Evolutionary conservation across 192 early-diverging fungal species (phyloP).

Genomic region (Linnemannia schmuckeri): DNA sequence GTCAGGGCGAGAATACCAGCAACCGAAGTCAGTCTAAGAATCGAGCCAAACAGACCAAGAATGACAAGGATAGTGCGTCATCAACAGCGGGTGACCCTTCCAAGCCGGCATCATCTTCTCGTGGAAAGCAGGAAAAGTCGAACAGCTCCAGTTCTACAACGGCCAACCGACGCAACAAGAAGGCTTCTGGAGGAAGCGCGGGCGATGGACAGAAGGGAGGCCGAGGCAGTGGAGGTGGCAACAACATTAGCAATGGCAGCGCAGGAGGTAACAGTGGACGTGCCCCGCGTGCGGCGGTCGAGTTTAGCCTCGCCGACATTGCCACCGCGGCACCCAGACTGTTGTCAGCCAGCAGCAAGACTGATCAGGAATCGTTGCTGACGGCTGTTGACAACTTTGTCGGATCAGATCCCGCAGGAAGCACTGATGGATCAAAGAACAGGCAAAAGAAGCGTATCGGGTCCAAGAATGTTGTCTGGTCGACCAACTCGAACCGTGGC

Average conservation of each 20-base stretch:
- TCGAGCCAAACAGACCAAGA: constrained; percentile 15
- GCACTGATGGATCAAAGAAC: background rate
- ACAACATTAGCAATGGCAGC: constrained; percentile 3
- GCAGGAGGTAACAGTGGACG: constrained; percentile 5
- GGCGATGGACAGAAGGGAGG: constrained; percentile 20
- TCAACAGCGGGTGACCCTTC: background rate
- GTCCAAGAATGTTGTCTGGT: constrained; percentile 42
- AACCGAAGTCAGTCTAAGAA: constrained; percentile 28
- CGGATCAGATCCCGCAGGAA: background rate
- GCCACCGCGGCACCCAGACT: constrained; percentile 36
- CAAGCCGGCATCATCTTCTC: constrained; percentile 6
- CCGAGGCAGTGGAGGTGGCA: constrained; percentile 10
- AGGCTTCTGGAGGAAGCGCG: constrained; percentile 17
- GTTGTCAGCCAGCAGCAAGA: constrained; percentile 23
- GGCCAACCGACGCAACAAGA: constrained; percentile 27
- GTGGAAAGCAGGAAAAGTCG: constrained; percentile 30
- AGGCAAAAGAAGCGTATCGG: constrained; percentile 18
- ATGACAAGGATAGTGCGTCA: constrained; percentile 12
- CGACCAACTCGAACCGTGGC: constrained; percentile 51
- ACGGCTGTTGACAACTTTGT: background rate
- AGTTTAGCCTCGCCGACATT: constrained; percentile 48
- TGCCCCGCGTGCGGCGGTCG: constrained; percentile 28
- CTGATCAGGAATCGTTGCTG: background rate
- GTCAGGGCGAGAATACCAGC: background rate
- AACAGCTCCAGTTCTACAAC: constrained; percentile 4